Evolutionary conservation across 2,329 filamentous ascomycete species (phyloP).

Genomic region (Domatiomyces globalis): DNA sequence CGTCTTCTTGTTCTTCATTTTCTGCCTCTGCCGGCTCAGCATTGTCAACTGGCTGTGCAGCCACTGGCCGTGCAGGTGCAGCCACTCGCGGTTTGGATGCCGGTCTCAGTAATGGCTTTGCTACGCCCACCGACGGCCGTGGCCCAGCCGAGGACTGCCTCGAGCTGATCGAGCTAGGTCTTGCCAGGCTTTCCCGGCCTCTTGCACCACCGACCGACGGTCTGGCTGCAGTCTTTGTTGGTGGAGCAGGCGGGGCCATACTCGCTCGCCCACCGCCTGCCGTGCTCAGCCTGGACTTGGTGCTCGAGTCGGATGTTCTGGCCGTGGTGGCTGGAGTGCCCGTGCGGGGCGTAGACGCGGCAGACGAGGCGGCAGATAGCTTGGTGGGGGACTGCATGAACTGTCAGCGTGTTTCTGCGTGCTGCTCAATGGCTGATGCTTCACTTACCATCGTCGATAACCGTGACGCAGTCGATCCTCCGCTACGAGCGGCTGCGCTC

Average conservation of each 20-base stretch:
- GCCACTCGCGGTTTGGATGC: background rate
- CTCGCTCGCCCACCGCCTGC: constrained; percentile 39
- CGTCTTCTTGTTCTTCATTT: background rate
- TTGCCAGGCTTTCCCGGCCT: constrained; percentile 16
- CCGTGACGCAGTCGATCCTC: constrained; percentile 33
- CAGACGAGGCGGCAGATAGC: constrained; percentile 42
- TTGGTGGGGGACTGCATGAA: constrained; percentile 54
- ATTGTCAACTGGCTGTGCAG: background rate
- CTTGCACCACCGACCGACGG: constrained; percentile 9
- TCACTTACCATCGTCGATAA: constrained; percentile 26
- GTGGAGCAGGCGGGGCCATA: constrained; percentile 49
- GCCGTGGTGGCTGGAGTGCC: constrained; percentile 46
- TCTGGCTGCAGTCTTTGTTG: constrained; percentile 5
- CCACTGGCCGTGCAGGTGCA: background rate
- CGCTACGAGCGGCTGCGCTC: constrained; percentile 37
- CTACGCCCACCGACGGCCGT: background rate
- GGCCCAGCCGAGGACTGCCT: constrained; percentile 15
- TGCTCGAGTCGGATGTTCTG: constrained; percentile 28
- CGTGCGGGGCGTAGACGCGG: constrained; percentile 47
- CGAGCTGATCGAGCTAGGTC: constrained; percentile 28
- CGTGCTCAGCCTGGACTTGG: constrained; percentile 44
- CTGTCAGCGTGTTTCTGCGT: constrained; percentile 13
- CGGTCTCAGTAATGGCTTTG: background rate
- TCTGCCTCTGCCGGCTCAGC: background rate
- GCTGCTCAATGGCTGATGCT: background rate